Evolutionary conservation across 2,329 filamentous ascomycete genomes (phyloP), one percentile per base, ranked within the genome.

Genomic region (Pyrenophora teres): DNA sequence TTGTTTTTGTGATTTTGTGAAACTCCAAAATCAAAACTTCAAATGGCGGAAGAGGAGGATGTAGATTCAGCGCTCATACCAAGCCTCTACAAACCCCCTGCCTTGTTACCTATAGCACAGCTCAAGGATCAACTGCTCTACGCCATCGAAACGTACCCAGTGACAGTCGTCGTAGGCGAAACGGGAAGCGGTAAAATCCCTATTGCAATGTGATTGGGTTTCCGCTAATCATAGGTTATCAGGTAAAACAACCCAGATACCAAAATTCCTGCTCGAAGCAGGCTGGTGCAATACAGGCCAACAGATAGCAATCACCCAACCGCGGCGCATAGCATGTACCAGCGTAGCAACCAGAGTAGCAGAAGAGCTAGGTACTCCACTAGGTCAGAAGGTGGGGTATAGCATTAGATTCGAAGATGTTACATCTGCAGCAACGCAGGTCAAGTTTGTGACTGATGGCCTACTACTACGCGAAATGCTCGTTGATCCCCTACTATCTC

Each of bases 401-500:
- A 95, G 91, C 0, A 96, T 97, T 60, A 84, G 84, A 51, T 87
- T 99, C 67, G 93, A 99, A 70, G 93, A 97, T 80, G 84, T 90
- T 58, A 96, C 92, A 4, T 96, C 92, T 16, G 82, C 87, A 15
- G 81, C 84, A 30, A 99, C 94, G 0, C 85, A 85, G 45, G 93
- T 99, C 77, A 97, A 99, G 71, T 97, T 97, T 69, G 77, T 97
- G 57, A 99, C 93, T 0, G 94, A 99, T 76, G 93, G 93, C 0
- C 80, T 99, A 41, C 81, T 99, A 27, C 85, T 99, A 46, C 82
- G 93, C 65, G 94, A 99, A 75, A 94, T 93, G 23, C 81, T 99
- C 4, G 90, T 97, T 3, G 94, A 99, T 73, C 94, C 94, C 10
- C 77, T 97, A 3, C 77, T 99, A 31, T 94, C 90, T 16, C 84